Evolutionary conservation across 805 yeast species (phyloP).

Genomic region (Ogataea trehaloabstinens): DNA sequence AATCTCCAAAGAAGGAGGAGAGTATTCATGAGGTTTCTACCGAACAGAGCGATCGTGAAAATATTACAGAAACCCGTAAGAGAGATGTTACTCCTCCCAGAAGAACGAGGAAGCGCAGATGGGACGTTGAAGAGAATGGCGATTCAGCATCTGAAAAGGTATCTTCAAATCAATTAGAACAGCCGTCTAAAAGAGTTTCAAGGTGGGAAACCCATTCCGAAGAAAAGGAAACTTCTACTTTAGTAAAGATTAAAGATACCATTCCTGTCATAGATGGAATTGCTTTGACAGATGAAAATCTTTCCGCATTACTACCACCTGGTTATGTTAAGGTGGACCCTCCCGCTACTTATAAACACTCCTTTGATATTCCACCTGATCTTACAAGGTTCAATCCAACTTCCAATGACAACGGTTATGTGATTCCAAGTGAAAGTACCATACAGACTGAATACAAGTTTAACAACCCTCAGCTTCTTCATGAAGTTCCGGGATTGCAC

Average conservation of each 20-base stretch:
- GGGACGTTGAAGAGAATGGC: slow-evolving; percentile 44
- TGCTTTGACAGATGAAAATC: slow-evolving; percentile 42
- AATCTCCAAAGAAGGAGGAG: slow-evolving; percentile 27
- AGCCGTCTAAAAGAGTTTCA: slow-evolving; percentile 7
- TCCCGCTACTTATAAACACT: slow-evolving; percentile 45
- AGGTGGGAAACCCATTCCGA: slow-evolving; percentile 17
- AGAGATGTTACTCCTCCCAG: slow-evolving; percentile 23
- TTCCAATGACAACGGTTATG: slow-evolving; percentile 36
- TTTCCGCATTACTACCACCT: slow-evolving; percentile 50
- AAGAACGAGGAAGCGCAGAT: slow-evolving; percentile 34
- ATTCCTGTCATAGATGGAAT: slow-evolving; percentile 34
- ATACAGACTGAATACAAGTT: slow-evolving; percentile 21
- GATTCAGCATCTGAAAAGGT: slow-evolving; percentile 16
- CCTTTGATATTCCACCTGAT: slow-evolving; percentile 18
- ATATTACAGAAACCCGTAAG: no score
- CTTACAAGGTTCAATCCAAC: slow-evolving; percentile 15
- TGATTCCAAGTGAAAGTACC: slow-evolving; percentile 50
- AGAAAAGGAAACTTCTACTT: neutral
- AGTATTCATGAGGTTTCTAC: neutral
- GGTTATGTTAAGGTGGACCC: slow-evolving; percentile 46
- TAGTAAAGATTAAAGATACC: slow-evolving; percentile 1
- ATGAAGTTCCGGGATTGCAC: slow-evolving; percentile 61
- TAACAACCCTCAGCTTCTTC: slow-evolving; percentile 39
- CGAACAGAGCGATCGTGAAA: no score
- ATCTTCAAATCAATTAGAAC: slow-evolving; percentile 5